Percentiles rank a stretch among this genome's conserved stretches.
Conservation (phyloP, 164 flowering plant genomes). For the Litsea cubeba region DNA sequence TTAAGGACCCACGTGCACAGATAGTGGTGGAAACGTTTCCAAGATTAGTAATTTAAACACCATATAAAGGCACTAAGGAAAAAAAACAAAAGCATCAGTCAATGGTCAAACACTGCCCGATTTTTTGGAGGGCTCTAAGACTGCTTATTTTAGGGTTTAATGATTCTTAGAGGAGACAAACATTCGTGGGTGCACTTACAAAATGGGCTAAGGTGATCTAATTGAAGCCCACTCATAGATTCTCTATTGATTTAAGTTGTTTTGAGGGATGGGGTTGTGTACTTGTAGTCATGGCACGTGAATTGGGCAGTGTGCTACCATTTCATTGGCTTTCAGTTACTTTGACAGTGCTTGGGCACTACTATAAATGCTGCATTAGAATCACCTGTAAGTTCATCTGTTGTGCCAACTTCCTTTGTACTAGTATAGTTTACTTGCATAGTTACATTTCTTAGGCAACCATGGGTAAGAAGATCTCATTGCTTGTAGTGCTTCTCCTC, state of each 20-base stretch:
- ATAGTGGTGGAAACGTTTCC: neutral
- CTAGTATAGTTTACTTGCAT: no score
- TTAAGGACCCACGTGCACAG: neutral
- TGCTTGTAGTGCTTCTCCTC: neutral
- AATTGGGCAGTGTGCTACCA: neutral
- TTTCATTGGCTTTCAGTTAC: neutral
- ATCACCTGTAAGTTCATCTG: neutral
- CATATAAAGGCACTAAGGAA: neutral
- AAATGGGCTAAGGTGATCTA: neutral
- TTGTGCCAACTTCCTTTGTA: neutral
- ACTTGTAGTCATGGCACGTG: neutral
- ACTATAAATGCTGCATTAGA: neutral
- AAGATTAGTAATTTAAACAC: neutral
- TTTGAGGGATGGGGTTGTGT: neutral
- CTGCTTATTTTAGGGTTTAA: neutral
- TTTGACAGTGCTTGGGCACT: neutral
- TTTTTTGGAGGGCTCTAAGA: neutral
- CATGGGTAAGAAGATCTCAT: neutral
- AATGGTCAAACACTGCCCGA: neutral
- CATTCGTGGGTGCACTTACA: slow-evolving; percentile 1
- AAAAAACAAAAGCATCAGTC: neutral
- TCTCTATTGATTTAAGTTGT: neutral
- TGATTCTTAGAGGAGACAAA: neutral
- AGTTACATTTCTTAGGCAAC: neutral
- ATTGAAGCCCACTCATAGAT: neutral